These are phyloP conservation scores for Phymatotrichopsis omnivora DNA, from an alignment of 2,329 filamentous ascomycete species.

Conservation along the genomic window DNA sequence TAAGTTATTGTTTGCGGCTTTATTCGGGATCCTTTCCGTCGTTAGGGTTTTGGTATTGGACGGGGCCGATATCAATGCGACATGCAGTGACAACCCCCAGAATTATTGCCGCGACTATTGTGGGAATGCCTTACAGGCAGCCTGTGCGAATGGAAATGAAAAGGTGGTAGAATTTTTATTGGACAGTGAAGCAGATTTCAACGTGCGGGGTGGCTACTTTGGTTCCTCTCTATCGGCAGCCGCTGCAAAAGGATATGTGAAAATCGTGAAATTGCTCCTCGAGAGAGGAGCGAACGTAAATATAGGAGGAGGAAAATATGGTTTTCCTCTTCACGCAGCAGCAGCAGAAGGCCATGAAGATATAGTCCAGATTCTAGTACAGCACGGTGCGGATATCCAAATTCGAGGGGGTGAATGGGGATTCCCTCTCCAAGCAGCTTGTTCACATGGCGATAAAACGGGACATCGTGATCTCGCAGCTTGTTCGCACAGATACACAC, in stretches of 20 bases:
- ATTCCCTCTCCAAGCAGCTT: no score
- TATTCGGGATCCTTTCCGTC: not conserved
- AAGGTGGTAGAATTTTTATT: conserved; percentile 13
- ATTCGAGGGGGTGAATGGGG: no score
- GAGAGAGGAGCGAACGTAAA: conserved; percentile 20
- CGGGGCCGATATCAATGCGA: conserved; percentile 15
- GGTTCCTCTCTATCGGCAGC: conserved; percentile 25
- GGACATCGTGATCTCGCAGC: no score
- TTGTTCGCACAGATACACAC: no score
- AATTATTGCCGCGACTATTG: conserved; percentile 24
- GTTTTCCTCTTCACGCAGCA: no score
- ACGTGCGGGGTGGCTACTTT: conserved; percentile 24
- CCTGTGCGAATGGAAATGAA: not conserved
- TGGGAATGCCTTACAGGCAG: no score
- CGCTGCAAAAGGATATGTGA: conserved; percentile 2
- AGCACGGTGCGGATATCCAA: no score
- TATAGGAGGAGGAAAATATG: no score
- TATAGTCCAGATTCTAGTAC: no score
- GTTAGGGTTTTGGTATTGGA: conserved; percentile 13
- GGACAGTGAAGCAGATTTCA: conserved; percentile 26
- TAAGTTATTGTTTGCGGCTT: not conserved
- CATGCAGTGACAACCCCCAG: conserved; percentile 16
- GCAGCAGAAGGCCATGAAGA: no score
- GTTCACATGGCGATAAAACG: no score
- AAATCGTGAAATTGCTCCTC: conserved; percentile 10